phyloP scores from a whole-genome alignment of 2,329 filamentous ascomycete genomes.

The Zopfia rhizophila region DNA sequence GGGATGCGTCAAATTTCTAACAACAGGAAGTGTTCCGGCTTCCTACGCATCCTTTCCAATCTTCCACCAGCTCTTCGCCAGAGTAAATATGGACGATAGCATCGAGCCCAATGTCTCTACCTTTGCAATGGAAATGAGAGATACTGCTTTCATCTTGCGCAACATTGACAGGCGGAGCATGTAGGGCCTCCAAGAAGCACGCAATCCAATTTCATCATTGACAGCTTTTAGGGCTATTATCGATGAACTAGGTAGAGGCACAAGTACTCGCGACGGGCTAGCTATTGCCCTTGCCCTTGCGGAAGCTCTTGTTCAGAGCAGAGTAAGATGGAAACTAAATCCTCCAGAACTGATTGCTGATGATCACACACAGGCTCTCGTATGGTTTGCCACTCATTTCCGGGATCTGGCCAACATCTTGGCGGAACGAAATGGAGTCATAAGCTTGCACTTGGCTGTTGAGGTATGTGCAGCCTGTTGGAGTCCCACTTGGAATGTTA shows the following conservation, averaged over 20 bases:
- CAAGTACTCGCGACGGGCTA: slow-evolving; percentile 86
- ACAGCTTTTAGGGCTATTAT: slow-evolving; percentile 69
- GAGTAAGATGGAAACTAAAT: slow-evolving; percentile 22
- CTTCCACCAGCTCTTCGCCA: slow-evolving; percentile 83
- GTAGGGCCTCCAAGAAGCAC: slow-evolving; percentile 21
- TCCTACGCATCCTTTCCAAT: slow-evolving; percentile 84
- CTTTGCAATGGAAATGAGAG: slow-evolving; percentile 94
- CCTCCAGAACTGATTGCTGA: slow-evolving; percentile 9
- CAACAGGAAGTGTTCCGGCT: slow-evolving; percentile 71
- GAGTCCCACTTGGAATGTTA: background rate
- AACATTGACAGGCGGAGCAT: slow-evolving; percentile 83
- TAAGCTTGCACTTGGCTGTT: slow-evolving; percentile 83
- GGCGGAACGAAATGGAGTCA: slow-evolving; percentile 77
- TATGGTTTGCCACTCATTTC: slow-evolving; percentile 97
- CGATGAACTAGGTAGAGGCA: slow-evolving; percentile 92
- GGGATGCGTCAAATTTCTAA: slow-evolving; percentile 16
- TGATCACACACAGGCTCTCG: slow-evolving; percentile 64
- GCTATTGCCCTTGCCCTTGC: slow-evolving; percentile 91
- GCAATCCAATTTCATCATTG: background rate
- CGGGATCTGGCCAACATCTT: slow-evolving; percentile 81
- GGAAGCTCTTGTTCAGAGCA: slow-evolving; percentile 83
- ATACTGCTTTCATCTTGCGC: slow-evolving; percentile 90
- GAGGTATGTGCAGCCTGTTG: slow-evolving; percentile 60
- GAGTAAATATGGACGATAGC: slow-evolving; percentile 86
- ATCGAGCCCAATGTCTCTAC: slow-evolving; percentile 93